Evolutionary conservation across 371 early-diverging fungal species (phyloP).

Genomic region (Astathelohania contejeani): DNA sequence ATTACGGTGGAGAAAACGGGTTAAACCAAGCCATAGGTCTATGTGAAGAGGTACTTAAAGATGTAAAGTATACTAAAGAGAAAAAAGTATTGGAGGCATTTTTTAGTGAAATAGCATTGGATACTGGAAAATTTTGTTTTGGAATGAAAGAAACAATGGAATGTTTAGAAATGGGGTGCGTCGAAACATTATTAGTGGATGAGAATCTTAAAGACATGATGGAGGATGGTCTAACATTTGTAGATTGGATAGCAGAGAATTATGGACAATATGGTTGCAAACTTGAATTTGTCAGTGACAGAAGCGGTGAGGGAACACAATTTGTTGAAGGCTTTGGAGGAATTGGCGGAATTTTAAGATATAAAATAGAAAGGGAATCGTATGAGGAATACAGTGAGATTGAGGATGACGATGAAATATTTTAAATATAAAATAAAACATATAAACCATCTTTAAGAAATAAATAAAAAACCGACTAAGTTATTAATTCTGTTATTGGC

Average conservation of each 20-base stretch:
- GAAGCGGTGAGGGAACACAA: conserved; percentile 88
- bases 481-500: too few species aligned
- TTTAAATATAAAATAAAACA: too few species aligned
- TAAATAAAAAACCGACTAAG: too few species aligned
- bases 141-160: conserved; percentile 88
- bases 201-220: conserved; percentile 64
- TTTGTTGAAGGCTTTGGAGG: conserved; percentile 98
- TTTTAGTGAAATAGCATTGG: conserved; percentile 86
- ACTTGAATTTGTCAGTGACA: conserved; percentile 86
- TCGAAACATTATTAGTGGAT: conserved; percentile 88
- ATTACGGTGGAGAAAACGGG: conserved; percentile 96
- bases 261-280: conserved; percentile 84
- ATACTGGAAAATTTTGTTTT: conserved; percentile 86
- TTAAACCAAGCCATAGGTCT: conserved; percentile 96
- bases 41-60: conserved; percentile 70
- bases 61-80: conserved; percentile 93
- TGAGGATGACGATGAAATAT: conserved; percentile 24
- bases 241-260: conserved; percentile 95
- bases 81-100: conserved; percentile 82
- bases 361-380: conserved; percentile 62
- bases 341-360: conserved; percentile 88
- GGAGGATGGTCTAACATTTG: conserved; percentile 60
- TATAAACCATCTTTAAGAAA: too few species aligned
- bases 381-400: conserved; percentile 26
- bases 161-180: conserved; percentile 80